Evolutionary conservation across 2,329 filamentous ascomycete genomes (phyloP).

Genomic region (Phoma herbarum): DNA sequence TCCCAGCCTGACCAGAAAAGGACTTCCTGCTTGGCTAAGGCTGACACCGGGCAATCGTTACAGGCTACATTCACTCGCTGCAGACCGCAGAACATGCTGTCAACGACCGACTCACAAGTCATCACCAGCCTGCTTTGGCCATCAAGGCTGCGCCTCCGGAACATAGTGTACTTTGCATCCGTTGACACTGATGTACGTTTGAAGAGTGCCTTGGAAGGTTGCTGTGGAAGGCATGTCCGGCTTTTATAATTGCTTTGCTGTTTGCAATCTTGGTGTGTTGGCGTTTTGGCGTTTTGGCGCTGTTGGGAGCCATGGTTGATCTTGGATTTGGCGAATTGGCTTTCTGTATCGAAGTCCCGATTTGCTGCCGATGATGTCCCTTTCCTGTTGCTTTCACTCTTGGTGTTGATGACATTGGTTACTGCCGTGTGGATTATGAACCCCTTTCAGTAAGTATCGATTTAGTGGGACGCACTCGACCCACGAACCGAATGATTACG

Average conservation of each 20-base stretch:
- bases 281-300: background rate
- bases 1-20: background rate
- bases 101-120: slow-evolving; percentile 3
- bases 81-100: slow-evolving; percentile 8
- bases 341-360: background rate
- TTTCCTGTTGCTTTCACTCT: background rate
- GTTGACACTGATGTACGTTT: too few species aligned
- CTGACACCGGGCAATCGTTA: background rate
- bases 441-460: background rate
- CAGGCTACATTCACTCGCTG: background rate
- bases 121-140: background rate
- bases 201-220: background rate
- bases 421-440: background rate
- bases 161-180: too few species aligned
- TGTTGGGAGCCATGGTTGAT: slow-evolving; percentile 1
- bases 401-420: background rate
- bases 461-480: slow-evolving; percentile 1
- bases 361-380: background rate
- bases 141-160: too few species aligned
- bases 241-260: background rate
- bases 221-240: background rate
- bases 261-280: slow-evolving; percentile 1
- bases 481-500: background rate
- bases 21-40: background rate
- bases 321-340: background rate